Evolutionary conservation across 2,329 filamentous ascomycete genomes (phyloP).

Genomic region (Calonectria fujianensis): DNA sequence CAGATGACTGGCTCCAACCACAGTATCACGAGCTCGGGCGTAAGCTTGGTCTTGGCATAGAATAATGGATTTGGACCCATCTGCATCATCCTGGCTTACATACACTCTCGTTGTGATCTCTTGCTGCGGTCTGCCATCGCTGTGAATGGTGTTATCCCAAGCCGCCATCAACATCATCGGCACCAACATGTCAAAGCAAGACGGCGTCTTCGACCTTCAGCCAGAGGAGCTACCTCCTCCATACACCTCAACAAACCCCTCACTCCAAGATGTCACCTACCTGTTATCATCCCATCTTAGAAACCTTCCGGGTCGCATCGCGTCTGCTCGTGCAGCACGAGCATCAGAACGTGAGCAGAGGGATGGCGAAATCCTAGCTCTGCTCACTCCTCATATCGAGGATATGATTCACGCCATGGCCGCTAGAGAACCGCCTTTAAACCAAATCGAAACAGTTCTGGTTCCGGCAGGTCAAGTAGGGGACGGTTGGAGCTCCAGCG

Average conservation of each 20-base stretch:
- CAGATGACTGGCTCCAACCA: not conserved
- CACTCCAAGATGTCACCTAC: constrained; percentile 47
- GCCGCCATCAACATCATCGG: not conserved
- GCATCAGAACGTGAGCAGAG: constrained; percentile 59
- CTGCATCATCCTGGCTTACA: not conserved
- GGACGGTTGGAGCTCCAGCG: constrained; percentile 60
- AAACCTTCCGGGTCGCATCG: constrained; percentile 62
- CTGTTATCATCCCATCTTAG: constrained; percentile 61
- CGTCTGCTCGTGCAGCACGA: constrained; percentile 57
- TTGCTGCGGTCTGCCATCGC: not conserved
- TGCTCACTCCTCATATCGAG: constrained; percentile 65
- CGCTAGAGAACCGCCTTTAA: constrained; percentile 56
- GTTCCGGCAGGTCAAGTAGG: constrained; percentile 66
- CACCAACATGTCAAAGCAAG: constrained; percentile 33
- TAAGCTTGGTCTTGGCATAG: not conserved
- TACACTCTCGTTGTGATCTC: not conserved
- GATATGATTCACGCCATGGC: constrained; percentile 64
- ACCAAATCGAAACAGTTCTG: constrained; percentile 65
- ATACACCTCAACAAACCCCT: constrained; percentile 48
- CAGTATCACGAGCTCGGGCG: constrained; percentile 7
- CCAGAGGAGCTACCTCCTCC: constrained; percentile 53
- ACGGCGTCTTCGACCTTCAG: not conserved
- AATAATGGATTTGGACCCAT: not conserved
- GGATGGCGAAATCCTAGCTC: constrained; percentile 63
- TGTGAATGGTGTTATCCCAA: not conserved